These are phyloP conservation scores for Solanum chacoense DNA, from an alignment of 305 asterid genomes.

Conservation along the genomic window DNA sequence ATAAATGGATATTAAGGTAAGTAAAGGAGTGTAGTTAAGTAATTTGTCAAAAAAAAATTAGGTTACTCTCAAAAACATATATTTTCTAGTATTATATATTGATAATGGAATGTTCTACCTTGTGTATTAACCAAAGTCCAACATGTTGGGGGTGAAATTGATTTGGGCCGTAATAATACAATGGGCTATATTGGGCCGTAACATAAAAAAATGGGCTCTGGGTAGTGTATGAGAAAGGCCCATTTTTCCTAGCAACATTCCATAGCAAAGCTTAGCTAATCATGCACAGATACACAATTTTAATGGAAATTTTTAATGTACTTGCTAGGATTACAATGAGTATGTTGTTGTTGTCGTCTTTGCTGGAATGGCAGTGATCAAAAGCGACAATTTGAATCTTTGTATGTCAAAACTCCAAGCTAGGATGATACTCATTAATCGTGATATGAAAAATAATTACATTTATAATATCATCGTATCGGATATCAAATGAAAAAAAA, in stretches of 20 bases:
- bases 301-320: too few relatives aligned
- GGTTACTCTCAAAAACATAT: too few relatives aligned
- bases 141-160: neutral
- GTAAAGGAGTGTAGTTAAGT: too few relatives aligned
- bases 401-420: neutral
- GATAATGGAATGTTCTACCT: too few relatives aligned
- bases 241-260: neutral
- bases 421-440: neutral
- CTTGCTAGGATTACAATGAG: neutral
- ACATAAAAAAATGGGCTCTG: neutral
- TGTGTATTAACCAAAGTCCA: neutral
- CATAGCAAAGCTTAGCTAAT: too few relatives aligned
- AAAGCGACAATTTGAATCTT: neutral
- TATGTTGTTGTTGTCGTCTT: neutral
- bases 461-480: neutral
- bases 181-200: neutral
- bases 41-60: too few relatives aligned
- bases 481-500: neutral
- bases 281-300: too few relatives aligned
- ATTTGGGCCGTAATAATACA: neutral
- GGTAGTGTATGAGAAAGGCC: neutral
- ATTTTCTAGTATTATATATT: too few relatives aligned
- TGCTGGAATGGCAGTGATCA: too few relatives aligned
- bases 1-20: too few relatives aligned
- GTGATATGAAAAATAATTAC: neutral